Percentiles rank a stretch among this genome's conserved stretches.
These are phyloP conservation scores for Adansonia madagascariensis DNA, from an alignment of 441 rosid genomes.

Conservation along the genomic window DNA sequence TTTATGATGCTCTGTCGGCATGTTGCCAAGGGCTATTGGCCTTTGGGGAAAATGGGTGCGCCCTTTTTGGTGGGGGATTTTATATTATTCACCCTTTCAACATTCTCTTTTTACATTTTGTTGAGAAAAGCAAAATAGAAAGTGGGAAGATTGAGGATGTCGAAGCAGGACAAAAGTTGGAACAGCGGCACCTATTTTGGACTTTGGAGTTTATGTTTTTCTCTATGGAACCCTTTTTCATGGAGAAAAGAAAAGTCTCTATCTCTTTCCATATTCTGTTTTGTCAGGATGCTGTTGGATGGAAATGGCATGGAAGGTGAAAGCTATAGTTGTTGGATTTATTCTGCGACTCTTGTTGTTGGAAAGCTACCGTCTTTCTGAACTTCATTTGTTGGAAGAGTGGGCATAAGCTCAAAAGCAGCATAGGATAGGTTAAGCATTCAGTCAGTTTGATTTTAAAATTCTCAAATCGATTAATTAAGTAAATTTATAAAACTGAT, in stretches of 20 bases:
- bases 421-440: neutral
- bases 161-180: constrained; percentile 31
- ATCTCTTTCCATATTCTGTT: constrained; percentile 23
- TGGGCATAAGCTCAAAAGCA: constrained; percentile 19
- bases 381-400: constrained; percentile 18
- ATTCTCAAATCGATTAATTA: too few relatives aligned
- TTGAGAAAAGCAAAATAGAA: constrained; percentile 22
- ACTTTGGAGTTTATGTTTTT: constrained; percentile 31
- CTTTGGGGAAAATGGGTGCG: constrained; percentile 40
- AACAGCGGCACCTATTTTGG: constrained; percentile 27
- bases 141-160: constrained; percentile 18
- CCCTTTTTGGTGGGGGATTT: constrained; percentile 27
- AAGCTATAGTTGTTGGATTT: constrained; percentile 23
- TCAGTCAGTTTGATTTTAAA: too few relatives aligned
- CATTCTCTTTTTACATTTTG: constrained; percentile 30
- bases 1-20: constrained; percentile 33
- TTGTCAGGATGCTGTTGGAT: constrained; percentile 38
- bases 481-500: too few relatives aligned
- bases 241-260: constrained; percentile 30
- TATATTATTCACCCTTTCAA: constrained; percentile 25
- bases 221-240: constrained; percentile 25
- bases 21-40: constrained; percentile 35
- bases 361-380: neutral
- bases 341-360: constrained; percentile 24
- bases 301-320: constrained; percentile 30